Base-by-base conservation (phyloP, 108 stramenopile species). In the Thalassiosira profunda region DNA sequence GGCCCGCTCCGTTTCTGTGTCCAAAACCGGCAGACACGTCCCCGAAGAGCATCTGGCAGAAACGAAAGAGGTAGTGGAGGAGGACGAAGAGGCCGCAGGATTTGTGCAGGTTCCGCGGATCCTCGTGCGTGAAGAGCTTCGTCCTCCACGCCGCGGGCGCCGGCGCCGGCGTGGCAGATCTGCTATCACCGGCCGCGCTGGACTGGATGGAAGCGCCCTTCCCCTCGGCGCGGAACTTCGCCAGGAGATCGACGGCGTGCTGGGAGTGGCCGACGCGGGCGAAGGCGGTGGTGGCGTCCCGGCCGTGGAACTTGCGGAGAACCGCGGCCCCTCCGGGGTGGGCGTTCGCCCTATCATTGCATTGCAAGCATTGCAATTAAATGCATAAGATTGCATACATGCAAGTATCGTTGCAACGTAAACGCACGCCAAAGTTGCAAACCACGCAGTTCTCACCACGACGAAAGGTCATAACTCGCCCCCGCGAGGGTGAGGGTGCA, bases 101-200 rank as follows among this genome's bases (percentile, higher is more conserved):
- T 53, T 89, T 89, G 83, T 89, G 87, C 29, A 89, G 63, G 36
- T 82, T 75, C 45, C 70, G 67, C 5, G 82, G 84, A 71, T 89
- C 87, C 69, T 89, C 84, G 28, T 63, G 64, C 23, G 87, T 89
- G 43, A 89, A 83, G 1, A 89, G 68, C 54, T 86, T 89, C 29
- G 40, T 61, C 37, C 14, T 47, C 62, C 59, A 55, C n/a, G 38
- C 63, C 25, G 18, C 53, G 3, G 5, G 42, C 3, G 21, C 28
- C 30, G 43, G 6, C 1, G 4, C 5, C 48, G 31, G 1, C 2
- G 42, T 38, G 14, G 30, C 41, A 5, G 4, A 35, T 29, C 11
- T 34, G 46, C 34, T 24, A n/a, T 63, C 17, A 2, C 9, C 17
- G 21, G 41, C 45, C 26, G 48, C 60, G 24, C 41, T 15, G 33